Evolutionary conservation across 352 stramenopile species (phyloP).

Genomic region (Pythium phragmitis): DNA sequence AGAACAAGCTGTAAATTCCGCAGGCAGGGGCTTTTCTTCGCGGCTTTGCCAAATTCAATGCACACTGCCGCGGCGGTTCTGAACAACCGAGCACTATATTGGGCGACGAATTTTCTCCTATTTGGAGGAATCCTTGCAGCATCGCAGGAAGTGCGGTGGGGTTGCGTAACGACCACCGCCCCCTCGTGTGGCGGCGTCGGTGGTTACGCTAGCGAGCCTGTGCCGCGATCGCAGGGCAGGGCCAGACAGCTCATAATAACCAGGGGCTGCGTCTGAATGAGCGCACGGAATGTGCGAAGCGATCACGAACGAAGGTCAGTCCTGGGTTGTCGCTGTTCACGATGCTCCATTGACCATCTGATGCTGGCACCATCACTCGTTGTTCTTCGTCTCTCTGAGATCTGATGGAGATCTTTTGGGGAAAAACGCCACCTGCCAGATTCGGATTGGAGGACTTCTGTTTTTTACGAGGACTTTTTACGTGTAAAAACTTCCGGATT

Average conservation of each 20-base stretch:
- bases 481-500: conserved; percentile 19
- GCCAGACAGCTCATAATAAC: too few relatives aligned
- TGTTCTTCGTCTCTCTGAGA: conserved; percentile 11
- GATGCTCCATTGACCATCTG: background rate
- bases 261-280: background rate
- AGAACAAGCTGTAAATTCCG: conserved; percentile 35
- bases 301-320: background rate
- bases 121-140: background rate
- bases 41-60: background rate
- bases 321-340: background rate
- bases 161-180: conserved; percentile 10
- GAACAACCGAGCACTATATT: too few relatives aligned
- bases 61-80: background rate
- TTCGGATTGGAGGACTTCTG: conserved; percentile 15
- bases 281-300: background rate
- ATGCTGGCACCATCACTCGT: conserved; percentile 26
- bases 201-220: background rate
- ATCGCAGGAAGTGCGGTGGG: conserved; percentile 6
- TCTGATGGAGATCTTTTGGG: conserved; percentile 7
- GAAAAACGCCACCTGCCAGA: conserved; percentile 17
- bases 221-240: too few relatives aligned
- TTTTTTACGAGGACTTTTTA: conserved; percentile 27
- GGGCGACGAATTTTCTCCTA: background rate
- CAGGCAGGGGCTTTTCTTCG: background rate
- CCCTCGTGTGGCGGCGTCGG: background rate